phyloP scores from a whole-genome alignment of 2,329 filamentous ascomycete species.

The Colletotrichum chrysophilum region DNA sequence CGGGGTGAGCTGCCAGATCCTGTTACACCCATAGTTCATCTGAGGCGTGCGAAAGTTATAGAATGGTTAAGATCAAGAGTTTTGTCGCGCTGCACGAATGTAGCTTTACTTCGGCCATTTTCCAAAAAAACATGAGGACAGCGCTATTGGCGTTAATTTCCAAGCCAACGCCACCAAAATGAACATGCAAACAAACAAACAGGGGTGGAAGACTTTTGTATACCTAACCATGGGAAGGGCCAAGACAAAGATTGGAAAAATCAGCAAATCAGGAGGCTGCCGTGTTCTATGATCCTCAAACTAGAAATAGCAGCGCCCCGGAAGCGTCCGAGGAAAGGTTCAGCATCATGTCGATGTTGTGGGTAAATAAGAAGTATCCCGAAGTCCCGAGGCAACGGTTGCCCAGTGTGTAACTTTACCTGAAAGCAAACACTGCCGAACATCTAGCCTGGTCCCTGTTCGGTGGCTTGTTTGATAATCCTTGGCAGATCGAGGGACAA shows the following conservation, averaged over 20 bases:
- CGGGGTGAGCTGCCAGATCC: no score
- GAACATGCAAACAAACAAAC: not conserved
- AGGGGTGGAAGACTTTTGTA: not conserved
- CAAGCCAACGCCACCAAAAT: not conserved
- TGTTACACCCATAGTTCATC: no score
- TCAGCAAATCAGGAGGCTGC: no score
- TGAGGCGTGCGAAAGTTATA: no score
- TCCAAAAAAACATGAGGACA: no score
- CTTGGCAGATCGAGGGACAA: not conserved
- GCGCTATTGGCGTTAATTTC: no score
- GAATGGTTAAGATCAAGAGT: not conserved
- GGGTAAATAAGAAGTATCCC: accelerated
- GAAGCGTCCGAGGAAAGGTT: not conserved
- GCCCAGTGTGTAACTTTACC: accelerated
- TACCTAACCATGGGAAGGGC: not conserved
- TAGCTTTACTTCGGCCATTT: no score
- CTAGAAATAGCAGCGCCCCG: not conserved
- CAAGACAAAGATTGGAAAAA: not conserved
- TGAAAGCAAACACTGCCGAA: not conserved
- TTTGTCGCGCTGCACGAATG: no score
- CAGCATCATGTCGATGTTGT: not conserved
- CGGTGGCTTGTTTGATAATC: not conserved
- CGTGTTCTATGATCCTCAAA: not conserved
- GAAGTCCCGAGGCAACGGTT: not conserved
- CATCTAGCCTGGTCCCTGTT: not conserved